Conservation (phyloP, 805 yeast species). For the Dipodascus geniculatus region DNA sequence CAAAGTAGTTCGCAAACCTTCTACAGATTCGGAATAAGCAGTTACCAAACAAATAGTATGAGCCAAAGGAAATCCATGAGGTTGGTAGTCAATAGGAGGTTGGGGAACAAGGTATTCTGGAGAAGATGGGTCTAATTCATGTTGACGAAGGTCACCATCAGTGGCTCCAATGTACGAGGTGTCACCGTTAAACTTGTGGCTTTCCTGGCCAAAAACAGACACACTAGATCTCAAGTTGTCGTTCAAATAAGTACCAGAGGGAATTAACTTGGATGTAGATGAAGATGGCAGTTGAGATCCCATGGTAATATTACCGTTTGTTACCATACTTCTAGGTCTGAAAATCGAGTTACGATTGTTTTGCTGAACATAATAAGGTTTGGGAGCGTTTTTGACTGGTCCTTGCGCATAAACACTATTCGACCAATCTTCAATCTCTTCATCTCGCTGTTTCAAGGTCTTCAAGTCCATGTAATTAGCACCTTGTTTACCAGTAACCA, state of each 20-base stretch:
- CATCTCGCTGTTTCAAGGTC: conserved; percentile 47
- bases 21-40: conserved; percentile 88
- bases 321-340: conserved; percentile 7
- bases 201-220: conserved; percentile 2
- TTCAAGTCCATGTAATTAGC: conserved; percentile 50
- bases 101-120: conserved; percentile 72
- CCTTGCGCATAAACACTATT: conserved; percentile 39
- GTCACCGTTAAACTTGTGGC: background rate
- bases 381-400: conserved; percentile 11
- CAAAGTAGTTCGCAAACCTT: conserved; percentile 73
- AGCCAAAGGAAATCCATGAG: conserved; percentile 69
- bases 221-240: background rate
- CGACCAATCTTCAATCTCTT: conserved; percentile 77
- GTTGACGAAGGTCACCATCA: background rate
- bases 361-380: background rate
- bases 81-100: conserved; percentile 86
- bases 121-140: conserved; percentile 1
- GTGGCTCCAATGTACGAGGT: background rate
- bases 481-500: conserved; percentile 69
- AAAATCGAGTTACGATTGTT: background rate
- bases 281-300: conserved; percentile 22
- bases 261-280: conserved; percentile 19
- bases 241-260: conserved; percentile 6
- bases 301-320: conserved; percentile 19
- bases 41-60: conserved; percentile 73